Conservation (phyloP, 139 green algal species). For the Volvox africanus region DNA sequence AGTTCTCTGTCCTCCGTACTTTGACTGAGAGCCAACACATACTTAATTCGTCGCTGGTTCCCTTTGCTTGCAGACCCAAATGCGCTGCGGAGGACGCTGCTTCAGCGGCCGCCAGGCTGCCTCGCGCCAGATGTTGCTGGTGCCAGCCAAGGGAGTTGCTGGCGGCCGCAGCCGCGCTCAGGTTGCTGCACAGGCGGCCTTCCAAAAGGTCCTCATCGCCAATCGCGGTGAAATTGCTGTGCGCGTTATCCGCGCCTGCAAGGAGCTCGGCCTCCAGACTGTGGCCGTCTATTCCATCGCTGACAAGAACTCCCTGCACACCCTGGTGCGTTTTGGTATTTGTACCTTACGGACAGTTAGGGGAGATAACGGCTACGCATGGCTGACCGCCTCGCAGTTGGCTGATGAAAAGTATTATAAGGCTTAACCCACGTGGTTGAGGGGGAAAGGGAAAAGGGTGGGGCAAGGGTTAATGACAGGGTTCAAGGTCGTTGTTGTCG, state of each 20-base stretch:
- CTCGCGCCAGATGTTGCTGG: neutral
- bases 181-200: slow-evolving; percentile 30
- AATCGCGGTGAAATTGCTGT: slow-evolving; percentile 96
- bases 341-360: no score
- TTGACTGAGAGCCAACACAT: no score
- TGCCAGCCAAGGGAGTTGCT: slow-evolving; percentile 38
- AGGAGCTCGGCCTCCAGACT: slow-evolving; percentile 92
- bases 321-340: slow-evolving; percentile 71
- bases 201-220: slow-evolving; percentile 88
- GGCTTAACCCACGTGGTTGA: no score
- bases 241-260: slow-evolving; percentile 93
- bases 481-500: no score
- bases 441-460: no score
- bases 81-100: slow-evolving; percentile 7
- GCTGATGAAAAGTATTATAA: no score
- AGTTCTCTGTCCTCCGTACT: neutral
- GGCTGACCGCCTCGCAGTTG: no score
- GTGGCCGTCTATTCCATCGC: slow-evolving; percentile 93
- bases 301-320: slow-evolving; percentile 90
- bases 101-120: slow-evolving; percentile 37
- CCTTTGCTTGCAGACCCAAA: slow-evolving; percentile 35
- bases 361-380: no score
- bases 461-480: no score
- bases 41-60: neutral
- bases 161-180: slow-evolving; percentile 15